A percentile compares a stretch with the other conserved stretches of the same genome.
Evolutionary conservation across 305 asterid species (phyloP).

Genomic region (Fraxinus baroniana): DNA sequence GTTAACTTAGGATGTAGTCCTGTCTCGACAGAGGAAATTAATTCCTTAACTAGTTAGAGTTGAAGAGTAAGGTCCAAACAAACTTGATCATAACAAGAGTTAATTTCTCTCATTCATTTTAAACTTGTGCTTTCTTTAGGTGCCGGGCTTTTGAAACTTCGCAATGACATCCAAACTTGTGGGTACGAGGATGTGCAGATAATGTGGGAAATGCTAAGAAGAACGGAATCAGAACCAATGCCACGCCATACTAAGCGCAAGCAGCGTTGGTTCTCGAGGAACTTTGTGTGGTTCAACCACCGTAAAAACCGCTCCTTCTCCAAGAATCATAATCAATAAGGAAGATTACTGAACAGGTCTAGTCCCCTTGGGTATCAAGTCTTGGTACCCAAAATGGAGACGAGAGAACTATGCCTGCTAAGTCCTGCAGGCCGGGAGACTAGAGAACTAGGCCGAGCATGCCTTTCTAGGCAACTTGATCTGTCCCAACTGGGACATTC

Average conservation of each 20-base stretch:
- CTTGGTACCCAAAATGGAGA: neutral
- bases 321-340: neutral
- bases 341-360: neutral
- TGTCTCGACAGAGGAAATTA: neutral
- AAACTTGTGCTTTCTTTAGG: neutral
- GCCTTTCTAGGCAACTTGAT: neutral
- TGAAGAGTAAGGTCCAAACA: neutral
- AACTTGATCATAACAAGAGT: neutral
- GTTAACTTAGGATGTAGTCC: neutral
- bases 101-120: neutral
- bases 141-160: neutral
- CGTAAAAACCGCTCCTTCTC: neutral
- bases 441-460: neutral
- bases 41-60: neutral
- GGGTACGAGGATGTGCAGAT: neutral
- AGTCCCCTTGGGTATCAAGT: neutral
- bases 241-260: neutral
- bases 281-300: neutral
- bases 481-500: neutral
- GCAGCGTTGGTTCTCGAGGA: neutral
- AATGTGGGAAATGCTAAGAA: neutral
- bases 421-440: neutral
- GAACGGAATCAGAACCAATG: neutral
- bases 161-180: conserved; percentile 1
- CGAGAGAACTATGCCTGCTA: neutral